Evolutionary conservation across 73 alveolate species (phyloP), one percentile per base, ranked within the genome.

Genomic region (Paramecium sonneborni): DNA sequence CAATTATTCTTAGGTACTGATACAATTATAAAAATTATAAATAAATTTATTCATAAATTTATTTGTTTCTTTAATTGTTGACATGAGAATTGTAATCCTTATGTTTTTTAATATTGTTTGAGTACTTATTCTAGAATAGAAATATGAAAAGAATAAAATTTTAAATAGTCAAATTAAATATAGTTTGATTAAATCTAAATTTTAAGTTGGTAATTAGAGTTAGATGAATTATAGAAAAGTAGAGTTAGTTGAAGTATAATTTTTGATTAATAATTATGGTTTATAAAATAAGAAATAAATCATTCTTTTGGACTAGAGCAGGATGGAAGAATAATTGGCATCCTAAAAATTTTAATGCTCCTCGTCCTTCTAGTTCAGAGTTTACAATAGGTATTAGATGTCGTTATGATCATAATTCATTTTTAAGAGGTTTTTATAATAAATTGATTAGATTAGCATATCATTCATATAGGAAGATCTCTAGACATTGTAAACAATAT

Each of bases 321-420:
- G 94, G 94, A 69, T 88, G 94, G 94, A 88, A 82, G 84, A 88
- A 88, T 72, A 88, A 88, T 30, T 88, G 94, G 94, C 94, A 88
- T 82, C 94, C 94, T 70, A 88, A 88, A 72, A 88, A 88, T 43
- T 88, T 88, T 43, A 88, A 88, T 88, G 94, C 94, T 82, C 94
- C 94, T 70, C 48, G 94, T 39, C 94, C 94, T 62, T 69, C 94
- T 20, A 69, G 84, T 39, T 76, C 88, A 69, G 94, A 88, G 43
- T 88, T 88, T 72, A 69, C 91, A 24, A 88, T 88, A 18, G 94
- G 85, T 18, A 88, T 88, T 70, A 88, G 94, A 88, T 88, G 94
- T 68, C 35, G 94, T 41, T 57, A 88, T 69, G 94, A 88, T 82
- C 94, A 88, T 52, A 76, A 88, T 44, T 69, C 91, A 34, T 88